These are phyloP conservation scores for Claviceps arundinis DNA, from an alignment of 2,329 filamentous ascomycete species.

Conservation along the genomic window DNA sequence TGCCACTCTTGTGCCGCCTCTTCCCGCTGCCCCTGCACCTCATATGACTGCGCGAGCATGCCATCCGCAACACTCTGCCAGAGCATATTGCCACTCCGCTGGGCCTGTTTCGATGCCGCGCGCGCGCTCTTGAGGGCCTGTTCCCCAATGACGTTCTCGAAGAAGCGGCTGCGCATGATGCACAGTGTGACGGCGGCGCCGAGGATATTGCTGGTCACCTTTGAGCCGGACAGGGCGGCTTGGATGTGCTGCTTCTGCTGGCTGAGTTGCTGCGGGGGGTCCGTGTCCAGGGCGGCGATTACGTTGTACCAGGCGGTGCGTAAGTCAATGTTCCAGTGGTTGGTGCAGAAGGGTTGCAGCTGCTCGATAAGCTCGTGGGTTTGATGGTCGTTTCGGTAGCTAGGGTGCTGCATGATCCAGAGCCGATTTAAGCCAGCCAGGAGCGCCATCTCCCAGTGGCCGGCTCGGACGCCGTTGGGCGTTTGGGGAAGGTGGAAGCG, in stretches of 20 bases:
- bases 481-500: conserved; percentile 35
- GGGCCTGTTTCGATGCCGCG: conserved; percentile 54
- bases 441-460: conserved; percentile 50
- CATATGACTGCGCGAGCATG: conserved; percentile 62
- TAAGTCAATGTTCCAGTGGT: conserved; percentile 62
- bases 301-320: conserved; percentile 66
- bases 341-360: conserved; percentile 53
- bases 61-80: conserved; percentile 74
- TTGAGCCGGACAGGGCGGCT: conserved; percentile 55
- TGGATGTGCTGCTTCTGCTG: conserved; percentile 70
- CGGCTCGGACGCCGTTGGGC: conserved; percentile 29
- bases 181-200: conserved; percentile 73
- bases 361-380: conserved; percentile 49
- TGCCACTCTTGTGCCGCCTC: conserved; percentile 28
- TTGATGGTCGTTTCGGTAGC: conserved; percentile 41
- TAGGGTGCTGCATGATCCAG: conserved; percentile 56
- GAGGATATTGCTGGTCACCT: conserved; percentile 59
- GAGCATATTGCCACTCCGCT: conserved; percentile 54
- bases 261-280: conserved; percentile 53
- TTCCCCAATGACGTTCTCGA: conserved; percentile 67
- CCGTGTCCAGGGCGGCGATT: conserved; percentile 50
- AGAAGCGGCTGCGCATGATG: conserved; percentile 74
- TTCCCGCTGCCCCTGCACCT: conserved; percentile 51
- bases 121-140: conserved; percentile 66
- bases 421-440: conserved; percentile 55